Percentiles rank a stretch among this genome's conserved stretches.
Evolutionary conservation across 257 asterid genomes (phyloP).

Genomic region (Schizonepeta tenuifolia): DNA sequence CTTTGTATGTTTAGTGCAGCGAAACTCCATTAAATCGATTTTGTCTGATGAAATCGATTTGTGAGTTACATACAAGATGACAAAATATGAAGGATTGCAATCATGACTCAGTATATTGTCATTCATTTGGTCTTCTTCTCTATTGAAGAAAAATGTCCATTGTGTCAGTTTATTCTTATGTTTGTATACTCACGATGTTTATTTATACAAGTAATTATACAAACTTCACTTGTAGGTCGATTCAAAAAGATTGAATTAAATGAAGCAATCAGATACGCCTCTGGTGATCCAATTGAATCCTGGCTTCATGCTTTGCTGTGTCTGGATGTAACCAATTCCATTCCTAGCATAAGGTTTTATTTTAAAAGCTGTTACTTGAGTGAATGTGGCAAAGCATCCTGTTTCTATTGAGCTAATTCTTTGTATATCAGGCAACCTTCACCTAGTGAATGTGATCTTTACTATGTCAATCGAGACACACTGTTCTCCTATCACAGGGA

Average conservation of each 20-base stretch:
- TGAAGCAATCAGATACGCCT: conserved; percentile 97
- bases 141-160: conserved; percentile 7
- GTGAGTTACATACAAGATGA: conserved; percentile 3
- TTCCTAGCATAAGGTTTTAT: conserved; percentile 78
- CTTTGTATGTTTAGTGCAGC: neutral
- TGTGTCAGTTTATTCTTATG: neutral
- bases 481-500: conserved; percentile 90
- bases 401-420: conserved; percentile 26
- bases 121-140: neutral
- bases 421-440: conserved; percentile 64
- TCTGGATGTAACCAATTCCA: conserved; percentile 71
- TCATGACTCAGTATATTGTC: conserved; percentile 4
- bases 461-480: conserved; percentile 93
- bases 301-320: conserved; percentile 92
- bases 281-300: conserved; percentile 88
- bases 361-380: conserved; percentile 19
- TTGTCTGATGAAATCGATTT: neutral
- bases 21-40: neutral
- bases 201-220: conserved; percentile 20
- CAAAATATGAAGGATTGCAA: neutral
- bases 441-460: conserved; percentile 83
- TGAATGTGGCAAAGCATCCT: conserved; percentile 9
- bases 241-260: conserved; percentile 85
- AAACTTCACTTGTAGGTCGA: conserved; percentile 60
- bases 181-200: conserved; percentile 12